Conservation (phyloP, 352 stramenopile species). For the Globisporangium irregulare region DNA sequence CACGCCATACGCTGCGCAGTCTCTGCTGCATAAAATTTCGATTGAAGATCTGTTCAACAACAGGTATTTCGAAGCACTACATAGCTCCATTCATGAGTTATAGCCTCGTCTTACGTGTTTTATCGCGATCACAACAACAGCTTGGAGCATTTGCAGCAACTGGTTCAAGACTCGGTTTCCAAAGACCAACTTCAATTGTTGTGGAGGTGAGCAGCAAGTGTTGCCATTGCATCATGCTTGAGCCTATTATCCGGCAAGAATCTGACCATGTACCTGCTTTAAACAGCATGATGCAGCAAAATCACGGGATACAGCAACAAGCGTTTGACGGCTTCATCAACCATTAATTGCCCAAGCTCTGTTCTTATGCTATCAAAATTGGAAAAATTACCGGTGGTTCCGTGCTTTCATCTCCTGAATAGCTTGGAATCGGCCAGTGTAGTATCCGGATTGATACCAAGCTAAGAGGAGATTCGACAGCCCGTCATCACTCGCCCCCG, state of each 20-base stretch:
- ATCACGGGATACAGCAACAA: slow-evolving; percentile 16
- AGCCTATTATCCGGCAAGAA: neutral
- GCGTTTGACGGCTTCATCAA: neutral
- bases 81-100: neutral
- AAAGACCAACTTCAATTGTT: slow-evolving; percentile 44
- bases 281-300: slow-evolving; percentile 19
- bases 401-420: slow-evolving; percentile 68
- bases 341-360: neutral
- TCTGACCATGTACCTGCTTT: neutral
- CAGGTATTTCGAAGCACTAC: slow-evolving; percentile 21
- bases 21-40: slow-evolving; percentile 60
- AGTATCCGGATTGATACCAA: slow-evolving; percentile 88
- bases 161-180: slow-evolving; percentile 35
- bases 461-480: slow-evolving; percentile 70
- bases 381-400: slow-evolving; percentile 13
- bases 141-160: slow-evolving; percentile 31
- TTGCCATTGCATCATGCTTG: neutral
- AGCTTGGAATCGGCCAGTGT: slow-evolving; percentile 72
- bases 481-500: slow-evolving; percentile 37
- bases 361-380: neutral
- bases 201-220: slow-evolving; percentile 27
- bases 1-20: slow-evolving; percentile 64
- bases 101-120: neutral
- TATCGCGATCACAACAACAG: slow-evolving; percentile 14
- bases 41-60: slow-evolving; percentile 51